Percentiles rank a stretch among this genome's conserved stretches.
Evolutionary conservation across 2,329 filamentous ascomycete genomes (phyloP).

Genomic region (Colletotrichum liaoningense): DNA sequence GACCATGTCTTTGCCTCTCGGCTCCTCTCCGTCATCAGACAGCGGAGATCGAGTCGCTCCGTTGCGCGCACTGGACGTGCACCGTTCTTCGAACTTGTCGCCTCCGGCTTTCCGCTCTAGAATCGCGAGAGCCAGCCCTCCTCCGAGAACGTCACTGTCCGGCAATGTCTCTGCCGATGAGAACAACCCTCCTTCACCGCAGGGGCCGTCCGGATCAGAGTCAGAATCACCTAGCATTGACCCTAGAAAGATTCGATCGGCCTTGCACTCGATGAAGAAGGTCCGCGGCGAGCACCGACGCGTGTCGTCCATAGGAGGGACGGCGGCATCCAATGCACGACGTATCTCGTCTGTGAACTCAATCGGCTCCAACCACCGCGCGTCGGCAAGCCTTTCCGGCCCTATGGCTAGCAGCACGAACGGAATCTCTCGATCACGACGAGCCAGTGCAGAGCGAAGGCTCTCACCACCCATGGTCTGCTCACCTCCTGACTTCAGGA

Average conservation of each 20-base stretch:
- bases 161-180: conserved; percentile 56
- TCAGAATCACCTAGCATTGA: conserved; percentile 64
- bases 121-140: conserved; percentile 43
- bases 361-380: conserved; percentile 19
- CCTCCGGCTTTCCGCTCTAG: conserved; percentile 51
- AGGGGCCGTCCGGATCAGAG: conserved; percentile 55
- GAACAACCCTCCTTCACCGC: conserved; percentile 61
- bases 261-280: conserved; percentile 64
- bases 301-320: conserved; percentile 52
- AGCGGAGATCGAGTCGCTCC: conserved; percentile 60
- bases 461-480: conserved; percentile 65
- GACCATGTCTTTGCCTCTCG: conserved; percentile 66
- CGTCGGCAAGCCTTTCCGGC: conserved; percentile 51
- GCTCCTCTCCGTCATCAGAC: conserved; percentile 61
- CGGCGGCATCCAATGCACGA: conserved; percentile 49
- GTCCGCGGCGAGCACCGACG: conserved; percentile 51
- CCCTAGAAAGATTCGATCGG: conserved; percentile 64
- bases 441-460: conserved; percentile 62
- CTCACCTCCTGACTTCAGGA: conserved; percentile 55
- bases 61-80: conserved; percentile 61
- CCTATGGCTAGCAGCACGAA: conserved; percentile 62
- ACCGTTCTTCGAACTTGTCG: conserved; percentile 62
- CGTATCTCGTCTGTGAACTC: conserved; percentile 57
- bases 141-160: conserved; percentile 48
- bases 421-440: conserved; percentile 66